phyloP scores from a whole-genome alignment of 2,329 filamentous ascomycete species.

The Verticillium zaregamsianum region DNA sequence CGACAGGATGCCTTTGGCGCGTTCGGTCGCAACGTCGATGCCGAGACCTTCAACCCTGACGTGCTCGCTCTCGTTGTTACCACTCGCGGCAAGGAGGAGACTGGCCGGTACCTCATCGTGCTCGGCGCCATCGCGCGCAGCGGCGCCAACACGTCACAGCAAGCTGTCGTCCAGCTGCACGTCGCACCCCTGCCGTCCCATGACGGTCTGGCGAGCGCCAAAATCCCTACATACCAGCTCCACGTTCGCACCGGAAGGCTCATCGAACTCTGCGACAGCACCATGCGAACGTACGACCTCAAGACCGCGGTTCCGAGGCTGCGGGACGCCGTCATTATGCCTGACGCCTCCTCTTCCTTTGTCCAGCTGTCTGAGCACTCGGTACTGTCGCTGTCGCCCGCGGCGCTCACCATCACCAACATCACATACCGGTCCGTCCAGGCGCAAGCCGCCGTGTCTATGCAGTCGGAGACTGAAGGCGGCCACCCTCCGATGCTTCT shows the following conservation, averaged over 20 bases:
- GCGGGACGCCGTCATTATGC: constrained; percentile 47
- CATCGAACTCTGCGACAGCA: constrained; percentile 51
- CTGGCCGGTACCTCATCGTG: constrained; percentile 27
- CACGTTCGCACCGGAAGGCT: constrained; percentile 62
- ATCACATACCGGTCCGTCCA: constrained; percentile 63
- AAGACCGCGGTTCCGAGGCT: constrained; percentile 58
- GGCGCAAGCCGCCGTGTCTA: constrained; percentile 39
- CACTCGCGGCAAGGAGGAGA: constrained; percentile 13
- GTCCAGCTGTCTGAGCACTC: constrained; percentile 63
- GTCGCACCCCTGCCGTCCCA: constrained; percentile 30
- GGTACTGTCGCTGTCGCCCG: constrained; percentile 55
- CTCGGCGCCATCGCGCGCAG: constrained; percentile 22
- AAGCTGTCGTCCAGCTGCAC: constrained; percentile 30
- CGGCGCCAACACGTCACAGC: constrained; percentile 16
- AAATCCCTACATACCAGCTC: constrained; percentile 42
- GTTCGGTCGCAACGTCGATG: constrained; percentile 42
- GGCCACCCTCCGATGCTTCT: constrained; percentile 38
- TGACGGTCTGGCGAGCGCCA: constrained; percentile 7
- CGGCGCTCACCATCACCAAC: constrained; percentile 61
- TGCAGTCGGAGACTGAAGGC: constrained; percentile 28
- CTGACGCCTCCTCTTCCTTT: constrained; percentile 53
- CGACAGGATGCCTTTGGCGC: constrained; percentile 47
- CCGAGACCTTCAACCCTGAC: constrained; percentile 43
- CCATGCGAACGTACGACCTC: constrained; percentile 60
- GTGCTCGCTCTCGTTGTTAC: constrained; percentile 49